These are phyloP conservation scores for Rostrohypoxylon terebratum DNA, from an alignment of 495 filamentous ascomycete genomes.

Conservation along the genomic window DNA sequence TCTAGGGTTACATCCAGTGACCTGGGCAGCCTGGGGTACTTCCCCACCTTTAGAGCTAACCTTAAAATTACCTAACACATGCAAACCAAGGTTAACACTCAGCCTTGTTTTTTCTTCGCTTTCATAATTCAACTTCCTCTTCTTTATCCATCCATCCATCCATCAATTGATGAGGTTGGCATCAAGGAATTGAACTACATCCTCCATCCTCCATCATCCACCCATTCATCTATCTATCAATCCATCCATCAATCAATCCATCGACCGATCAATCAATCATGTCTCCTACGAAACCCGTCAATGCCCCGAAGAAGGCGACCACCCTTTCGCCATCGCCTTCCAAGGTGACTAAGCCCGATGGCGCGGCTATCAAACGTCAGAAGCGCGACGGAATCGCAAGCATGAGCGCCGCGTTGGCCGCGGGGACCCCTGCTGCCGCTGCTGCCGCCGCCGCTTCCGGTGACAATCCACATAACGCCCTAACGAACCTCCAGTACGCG, in stretches of 20 bases:
- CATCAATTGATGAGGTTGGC: slow-evolving; percentile 34
- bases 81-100: slow-evolving; percentile 23
- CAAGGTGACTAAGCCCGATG: slow-evolving; percentile 39
- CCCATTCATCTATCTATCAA: neutral
- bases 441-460: slow-evolving; percentile 60
- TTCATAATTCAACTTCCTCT: slow-evolving; percentile 23
- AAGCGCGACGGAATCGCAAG: slow-evolving; percentile 44
- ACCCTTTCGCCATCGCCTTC: slow-evolving; percentile 25
- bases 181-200: slow-evolving; percentile 5
- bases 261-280: slow-evolving; percentile 12
- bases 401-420: slow-evolving; percentile 38
- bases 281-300: slow-evolving; percentile 35
- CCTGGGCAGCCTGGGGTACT: neutral
- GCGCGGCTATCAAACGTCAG: slow-evolving; percentile 44
- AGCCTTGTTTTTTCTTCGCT: slow-evolving; percentile 40
- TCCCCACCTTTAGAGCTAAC: slow-evolving; percentile 1
- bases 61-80: slow-evolving; percentile 17
- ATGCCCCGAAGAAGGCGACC: slow-evolving; percentile 38
- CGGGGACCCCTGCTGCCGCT: slow-evolving; percentile 61
- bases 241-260: neutral
- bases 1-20: neutral
- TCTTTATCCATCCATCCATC: slow-evolving; percentile 36
- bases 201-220: slow-evolving; percentile 12
- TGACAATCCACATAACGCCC: slow-evolving; percentile 81
- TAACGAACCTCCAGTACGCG: slow-evolving; percentile 85